Conservation (phyloP, 345 rosid genomes). For the Litchi chinensis region DNA sequence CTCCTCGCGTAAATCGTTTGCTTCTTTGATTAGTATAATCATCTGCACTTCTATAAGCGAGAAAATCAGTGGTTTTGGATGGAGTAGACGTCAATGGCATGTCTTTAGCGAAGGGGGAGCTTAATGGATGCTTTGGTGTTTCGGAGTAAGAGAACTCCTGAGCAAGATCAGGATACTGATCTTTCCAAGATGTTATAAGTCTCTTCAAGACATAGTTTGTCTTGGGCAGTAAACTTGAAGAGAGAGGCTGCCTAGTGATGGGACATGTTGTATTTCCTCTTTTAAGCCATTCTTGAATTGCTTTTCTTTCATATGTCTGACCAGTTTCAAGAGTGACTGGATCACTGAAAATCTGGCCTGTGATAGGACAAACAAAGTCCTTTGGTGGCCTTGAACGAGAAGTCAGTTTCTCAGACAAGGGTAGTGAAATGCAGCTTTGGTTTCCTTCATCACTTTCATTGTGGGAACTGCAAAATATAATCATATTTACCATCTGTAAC, state of each 20-base stretch:
- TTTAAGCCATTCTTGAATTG: conserved; percentile 70
- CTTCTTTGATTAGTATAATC: conserved; percentile 33
- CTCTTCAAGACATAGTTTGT: conserved; percentile 69
- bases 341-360: conserved; percentile 58
- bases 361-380: conserved; percentile 75
- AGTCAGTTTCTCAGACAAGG: conserved; percentile 47
- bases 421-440: conserved; percentile 44
- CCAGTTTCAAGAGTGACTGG: conserved; percentile 78
- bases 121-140: conserved; percentile 47
- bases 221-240: conserved; percentile 51
- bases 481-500: not conserved
- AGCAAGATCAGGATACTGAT: conserved; percentile 64
- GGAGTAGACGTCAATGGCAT: conserved; percentile 23
- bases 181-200: conserved; percentile 68
- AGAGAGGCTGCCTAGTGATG: conserved; percentile 57
- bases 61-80: conserved; percentile 23
- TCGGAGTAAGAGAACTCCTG: conserved; percentile 57
- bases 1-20: conserved; percentile 36
- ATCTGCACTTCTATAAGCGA: conserved; percentile 19
- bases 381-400: conserved; percentile 56
- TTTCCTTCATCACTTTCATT: conserved; percentile 52
- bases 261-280: conserved; percentile 67
- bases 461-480: conserved; percentile 33
- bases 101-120: conserved; percentile 37
- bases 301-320: conserved; percentile 74